These are phyloP conservation scores for Sclerotinia sclerotiorum DNA, from an alignment of 2,329 filamentous ascomycete genomes.

Conservation along the genomic window DNA sequence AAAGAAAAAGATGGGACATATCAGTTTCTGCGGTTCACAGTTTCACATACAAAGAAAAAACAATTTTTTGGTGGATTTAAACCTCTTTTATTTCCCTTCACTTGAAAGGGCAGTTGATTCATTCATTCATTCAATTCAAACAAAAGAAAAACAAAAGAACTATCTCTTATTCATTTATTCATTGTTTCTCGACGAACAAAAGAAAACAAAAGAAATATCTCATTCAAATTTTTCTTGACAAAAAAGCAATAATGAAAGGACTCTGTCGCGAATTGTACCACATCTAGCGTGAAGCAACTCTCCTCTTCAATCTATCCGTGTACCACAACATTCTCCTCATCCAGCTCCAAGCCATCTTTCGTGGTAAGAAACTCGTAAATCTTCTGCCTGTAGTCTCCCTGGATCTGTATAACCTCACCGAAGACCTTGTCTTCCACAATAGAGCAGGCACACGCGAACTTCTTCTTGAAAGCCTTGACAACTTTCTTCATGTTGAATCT, in stretches of 20 bases:
- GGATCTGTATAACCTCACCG: background rate
- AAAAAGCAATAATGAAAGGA: background rate
- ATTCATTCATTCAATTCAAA: background rate
- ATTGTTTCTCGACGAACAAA: background rate
- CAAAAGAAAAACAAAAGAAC: background rate
- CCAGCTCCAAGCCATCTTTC: background rate
- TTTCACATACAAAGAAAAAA: background rate
- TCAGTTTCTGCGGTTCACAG: background rate
- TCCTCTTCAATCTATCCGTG: background rate
- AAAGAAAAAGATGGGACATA: background rate
- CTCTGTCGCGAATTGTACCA: no score
- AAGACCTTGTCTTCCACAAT: background rate
- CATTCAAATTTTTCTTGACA: no score
- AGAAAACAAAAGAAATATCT: no score
- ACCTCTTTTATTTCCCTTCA: constrained; percentile 3
- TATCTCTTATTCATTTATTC: background rate
- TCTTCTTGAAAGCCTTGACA: background rate
- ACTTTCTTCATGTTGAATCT: background rate
- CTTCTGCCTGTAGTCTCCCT: background rate
- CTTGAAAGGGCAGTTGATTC: background rate
- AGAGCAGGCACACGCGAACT: background rate
- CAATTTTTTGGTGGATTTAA: background rate
- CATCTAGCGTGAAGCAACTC: background rate
- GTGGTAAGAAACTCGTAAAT: background rate
- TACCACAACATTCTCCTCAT: background rate